Conservation (phyloP, 345 rosid species). For the Lumnitzera racemosa region DNA sequence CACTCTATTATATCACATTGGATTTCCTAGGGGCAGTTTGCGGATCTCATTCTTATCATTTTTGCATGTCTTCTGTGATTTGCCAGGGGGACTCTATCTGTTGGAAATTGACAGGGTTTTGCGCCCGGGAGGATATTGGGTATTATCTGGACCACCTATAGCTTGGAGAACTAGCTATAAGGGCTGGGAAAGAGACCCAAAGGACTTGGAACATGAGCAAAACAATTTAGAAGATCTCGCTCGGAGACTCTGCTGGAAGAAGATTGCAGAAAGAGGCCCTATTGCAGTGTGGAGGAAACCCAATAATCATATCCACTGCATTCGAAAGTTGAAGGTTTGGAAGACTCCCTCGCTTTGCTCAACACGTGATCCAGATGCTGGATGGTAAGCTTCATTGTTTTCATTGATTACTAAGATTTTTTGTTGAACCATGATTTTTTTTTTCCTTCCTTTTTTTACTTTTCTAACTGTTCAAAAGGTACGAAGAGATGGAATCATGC, state of each 20-base stretch:
- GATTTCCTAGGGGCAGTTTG: too few species aligned
- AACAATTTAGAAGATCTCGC: conserved; percentile 42
- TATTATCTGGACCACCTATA: conserved; percentile 68
- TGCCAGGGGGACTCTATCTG: conserved; percentile 39
- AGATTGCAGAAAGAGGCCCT: conserved; percentile 40
- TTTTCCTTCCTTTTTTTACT: background rate
- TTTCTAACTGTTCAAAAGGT: conserved; percentile 19
- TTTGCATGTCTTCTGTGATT: background rate
- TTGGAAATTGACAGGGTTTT: conserved; percentile 66
- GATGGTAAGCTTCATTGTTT: conserved; percentile 33
- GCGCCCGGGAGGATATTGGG: conserved; percentile 67
- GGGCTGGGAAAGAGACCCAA: conserved; percentile 33
- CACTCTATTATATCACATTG: too few species aligned
- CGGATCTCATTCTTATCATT: background rate
- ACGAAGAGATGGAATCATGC: conserved; percentile 47
- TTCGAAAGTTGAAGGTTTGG: conserved; percentile 21
- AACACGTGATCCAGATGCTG: conserved; percentile 33
- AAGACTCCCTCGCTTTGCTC: conserved; percentile 36
- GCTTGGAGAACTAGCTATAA: conserved; percentile 31
- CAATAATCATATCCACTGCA: conserved; percentile 48
- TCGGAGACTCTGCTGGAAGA: conserved; percentile 58
- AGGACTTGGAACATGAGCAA: conserved; percentile 45
- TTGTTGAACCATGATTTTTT: background rate
- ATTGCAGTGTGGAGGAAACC: conserved; percentile 67
- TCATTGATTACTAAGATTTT: background rate